Evolutionary conservation across 2,329 filamentous ascomycete species (phyloP), one percentile per base, ranked within the genome.

Genomic region (Penicillium palitans): DNA sequence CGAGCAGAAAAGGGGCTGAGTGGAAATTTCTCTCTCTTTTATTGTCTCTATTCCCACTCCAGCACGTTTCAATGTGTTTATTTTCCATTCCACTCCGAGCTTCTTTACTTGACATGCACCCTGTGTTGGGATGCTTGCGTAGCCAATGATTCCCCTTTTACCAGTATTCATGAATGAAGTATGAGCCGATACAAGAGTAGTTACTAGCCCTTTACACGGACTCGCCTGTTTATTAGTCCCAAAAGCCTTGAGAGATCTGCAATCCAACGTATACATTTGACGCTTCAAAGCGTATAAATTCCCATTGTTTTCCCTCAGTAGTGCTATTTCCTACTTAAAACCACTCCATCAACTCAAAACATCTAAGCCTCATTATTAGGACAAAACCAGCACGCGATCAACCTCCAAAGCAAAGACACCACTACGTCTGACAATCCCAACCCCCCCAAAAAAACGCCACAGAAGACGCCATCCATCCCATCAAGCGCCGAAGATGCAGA

Each of bases 21-120:
- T 71, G 72, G 73, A 74, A 74, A 73, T 51, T 70, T 72, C 72
- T 74, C 71, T 74, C 71, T 74, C 70, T 72, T 74, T 74, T 72
- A 72, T 68, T 69, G 65, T 72, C 69, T 72, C 70, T 73, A 73
- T 74, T 74, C 72, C 71, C 72, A 72, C 69, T 71, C 70, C 69
- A 72, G 70, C 70, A 72, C 70, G 71, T 69, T 73, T 72, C 71
- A 72, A 68, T 73, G 69, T 72, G 68, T 72, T 72, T 70, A 66
- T 66, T 66, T 67, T 64, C 61, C 63, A 65, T 66, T 66, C 66
- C 64, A 60, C 27, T 41, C 55, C 55, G 52, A 59, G 40, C 52
- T 54, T 47, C 44, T 42, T 50, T 27, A 27, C 37, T 19, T 27
- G 35, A 55, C 9, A 27, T 58, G 55, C 50, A 55, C 54, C 55